phyloP scores from a whole-genome alignment of 306 rosid genomes.

The Ceratonia siliqua region DNA sequence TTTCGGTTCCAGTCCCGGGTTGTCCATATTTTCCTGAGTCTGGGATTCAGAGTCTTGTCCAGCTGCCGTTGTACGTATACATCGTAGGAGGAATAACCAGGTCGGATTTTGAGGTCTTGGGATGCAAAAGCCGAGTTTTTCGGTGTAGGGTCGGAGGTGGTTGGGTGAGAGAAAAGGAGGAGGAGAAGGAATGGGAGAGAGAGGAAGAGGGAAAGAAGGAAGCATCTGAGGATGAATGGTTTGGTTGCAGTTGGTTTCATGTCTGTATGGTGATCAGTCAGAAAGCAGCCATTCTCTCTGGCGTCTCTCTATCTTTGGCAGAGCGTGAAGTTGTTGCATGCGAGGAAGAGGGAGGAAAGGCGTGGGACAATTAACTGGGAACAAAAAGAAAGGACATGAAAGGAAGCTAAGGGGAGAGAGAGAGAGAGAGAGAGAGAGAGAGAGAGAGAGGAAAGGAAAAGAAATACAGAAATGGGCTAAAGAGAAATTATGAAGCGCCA shows the following conservation, averaged over 20 bases:
- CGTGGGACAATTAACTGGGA: background rate
- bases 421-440: background rate
- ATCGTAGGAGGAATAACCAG: conserved; percentile 83
- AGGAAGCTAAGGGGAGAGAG: background rate
- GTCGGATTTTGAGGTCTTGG: conserved; percentile 65
- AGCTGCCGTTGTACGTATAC: conserved; percentile 79
- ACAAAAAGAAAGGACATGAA: background rate
- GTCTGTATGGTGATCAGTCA: background rate
- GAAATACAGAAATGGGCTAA: background rate
- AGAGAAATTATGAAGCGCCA: background rate
- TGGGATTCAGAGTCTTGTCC: conserved; percentile 86
- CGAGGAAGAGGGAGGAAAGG: background rate
- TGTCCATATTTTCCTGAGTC: conserved; percentile 77
- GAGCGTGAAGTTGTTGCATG: conserved; percentile 9
- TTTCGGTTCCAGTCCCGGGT: conserved; percentile 96
- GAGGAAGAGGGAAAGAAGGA: conserved; percentile 58
- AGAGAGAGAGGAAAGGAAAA: background rate
- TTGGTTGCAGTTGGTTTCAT: conserved; percentile 56
- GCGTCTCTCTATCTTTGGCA: background rate
- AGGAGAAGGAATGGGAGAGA: conserved; percentile 57
- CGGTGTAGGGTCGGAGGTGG: too few relatives aligned
- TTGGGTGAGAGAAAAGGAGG: conserved; percentile 28
- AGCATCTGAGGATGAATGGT: conserved; percentile 46
- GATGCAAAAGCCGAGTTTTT: too few relatives aligned
- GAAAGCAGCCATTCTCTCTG: background rate